phyloP scores from a whole-genome alignment of 2,329 filamentous ascomycete species.

The Stagonosporopsis vannaccii region DNA sequence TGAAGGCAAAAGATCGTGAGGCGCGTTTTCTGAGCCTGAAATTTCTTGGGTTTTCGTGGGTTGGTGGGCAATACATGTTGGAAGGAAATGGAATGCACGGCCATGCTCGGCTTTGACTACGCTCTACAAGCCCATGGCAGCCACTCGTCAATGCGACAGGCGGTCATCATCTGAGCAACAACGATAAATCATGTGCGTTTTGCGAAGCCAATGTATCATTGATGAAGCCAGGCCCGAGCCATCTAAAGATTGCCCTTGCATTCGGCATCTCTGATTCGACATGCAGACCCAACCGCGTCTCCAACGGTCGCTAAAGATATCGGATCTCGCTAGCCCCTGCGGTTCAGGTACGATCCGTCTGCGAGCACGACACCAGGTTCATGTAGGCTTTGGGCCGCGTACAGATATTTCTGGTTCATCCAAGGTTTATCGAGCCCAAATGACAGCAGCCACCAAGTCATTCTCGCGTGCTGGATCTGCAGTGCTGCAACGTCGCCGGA shows the following conservation, averaged over 20 bases:
- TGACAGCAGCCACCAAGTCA: slow-evolving; percentile 18
- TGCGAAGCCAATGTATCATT: not conserved
- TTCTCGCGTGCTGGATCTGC: slow-evolving; percentile 16
- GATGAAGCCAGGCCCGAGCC: not conserved
- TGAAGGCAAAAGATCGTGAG: slow-evolving; percentile 1
- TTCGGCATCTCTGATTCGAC: slow-evolving; percentile 4
- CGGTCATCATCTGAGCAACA: not conserved
- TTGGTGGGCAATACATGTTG: not conserved
- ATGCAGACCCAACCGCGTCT: slow-evolving; percentile 1
- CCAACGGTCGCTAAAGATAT: slow-evolving; percentile 18
- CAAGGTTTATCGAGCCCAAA: not conserved
- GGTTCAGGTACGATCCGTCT: slow-evolving; percentile 8
- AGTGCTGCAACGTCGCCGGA: slow-evolving; percentile 1
- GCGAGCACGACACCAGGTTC: not conserved
- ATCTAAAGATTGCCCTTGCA: not conserved
- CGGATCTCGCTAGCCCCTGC: slow-evolving; percentile 16
- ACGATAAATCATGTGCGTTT: not conserved
- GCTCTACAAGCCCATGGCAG: not conserved
- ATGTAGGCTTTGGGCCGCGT: slow-evolving; percentile 1
- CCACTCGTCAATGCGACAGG: not conserved
- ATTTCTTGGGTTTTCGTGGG: not conserved
- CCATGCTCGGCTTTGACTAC: not conserved
- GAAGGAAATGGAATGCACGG: not conserved
- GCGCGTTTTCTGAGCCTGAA: not conserved
- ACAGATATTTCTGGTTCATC: slow-evolving; percentile 14